A percentile compares a stretch with the other conserved stretches of the same genome.
phyloP scores from a whole-genome alignment of 1,284 basidiomycete species.

The Rhodotorula sp. region DNA sequence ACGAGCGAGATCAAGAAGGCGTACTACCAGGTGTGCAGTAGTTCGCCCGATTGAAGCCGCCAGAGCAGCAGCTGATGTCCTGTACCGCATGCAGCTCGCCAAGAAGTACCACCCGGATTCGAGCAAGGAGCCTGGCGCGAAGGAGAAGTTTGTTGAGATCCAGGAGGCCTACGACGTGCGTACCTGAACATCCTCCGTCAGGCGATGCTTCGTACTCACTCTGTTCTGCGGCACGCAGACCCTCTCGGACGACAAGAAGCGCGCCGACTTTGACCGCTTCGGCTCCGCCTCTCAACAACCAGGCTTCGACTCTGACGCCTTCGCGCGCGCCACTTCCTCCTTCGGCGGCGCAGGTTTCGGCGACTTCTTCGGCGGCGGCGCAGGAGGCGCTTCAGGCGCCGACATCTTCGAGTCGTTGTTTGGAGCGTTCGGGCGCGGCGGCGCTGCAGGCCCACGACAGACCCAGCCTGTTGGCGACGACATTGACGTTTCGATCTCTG shows the following conservation, averaged over 20 bases:
- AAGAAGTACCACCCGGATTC: constrained; percentile 98
- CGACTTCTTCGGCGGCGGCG: constrained; percentile 61
- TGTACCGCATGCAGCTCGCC: constrained; percentile 64
- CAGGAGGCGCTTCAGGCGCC: constrained; percentile 53
- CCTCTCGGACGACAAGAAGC: constrained; percentile 90
- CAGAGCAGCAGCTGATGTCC: neutral
- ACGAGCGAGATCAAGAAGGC: constrained; percentile 91
- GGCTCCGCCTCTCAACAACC: constrained; percentile 90
- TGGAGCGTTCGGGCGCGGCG: constrained; percentile 52
- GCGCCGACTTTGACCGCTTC: constrained; percentile 88
- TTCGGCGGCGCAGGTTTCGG: constrained; percentile 66
- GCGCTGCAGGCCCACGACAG: constrained; percentile 33
- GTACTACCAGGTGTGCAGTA: constrained; percentile 77
- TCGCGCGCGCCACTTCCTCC: constrained; percentile 54
- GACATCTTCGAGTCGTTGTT: constrained; percentile 90
- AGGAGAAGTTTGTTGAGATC: constrained; percentile 93
- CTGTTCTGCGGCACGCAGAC: constrained; percentile 56
- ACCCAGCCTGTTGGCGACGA: constrained; percentile 67
- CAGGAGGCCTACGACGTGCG: constrained; percentile 94
- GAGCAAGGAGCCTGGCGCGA: constrained; percentile 85
- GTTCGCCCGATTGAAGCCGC: neutral
- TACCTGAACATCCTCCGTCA: constrained; percentile 14
- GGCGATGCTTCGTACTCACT: neutral
- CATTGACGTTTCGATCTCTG: constrained; percentile 71
- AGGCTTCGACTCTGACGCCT: constrained; percentile 87